Conservation (phyloP, 768 basidiomycete species). For the Lentinula boryana region DNA sequence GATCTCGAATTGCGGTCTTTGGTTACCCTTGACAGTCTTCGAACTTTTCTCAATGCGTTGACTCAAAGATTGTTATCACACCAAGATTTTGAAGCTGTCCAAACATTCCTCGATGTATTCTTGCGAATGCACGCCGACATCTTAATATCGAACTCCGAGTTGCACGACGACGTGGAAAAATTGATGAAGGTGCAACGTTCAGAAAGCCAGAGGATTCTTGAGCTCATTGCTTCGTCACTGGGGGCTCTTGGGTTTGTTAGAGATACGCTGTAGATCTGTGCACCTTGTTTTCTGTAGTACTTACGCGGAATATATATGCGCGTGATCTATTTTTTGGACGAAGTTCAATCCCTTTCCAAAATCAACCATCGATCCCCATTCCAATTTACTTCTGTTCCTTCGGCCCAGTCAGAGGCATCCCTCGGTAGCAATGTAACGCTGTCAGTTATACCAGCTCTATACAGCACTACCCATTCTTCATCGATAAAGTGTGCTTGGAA, state of each 20-base stretch:
- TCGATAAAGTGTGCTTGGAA: background rate
- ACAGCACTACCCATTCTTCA: background rate
- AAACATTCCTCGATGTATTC: slow-evolving; percentile 82
- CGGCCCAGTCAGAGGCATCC: background rate
- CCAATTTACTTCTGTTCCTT: background rate
- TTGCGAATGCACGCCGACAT: slow-evolving; percentile 80
- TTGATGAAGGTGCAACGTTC: slow-evolving; percentile 61
- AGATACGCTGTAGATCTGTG: slow-evolving; percentile 48
- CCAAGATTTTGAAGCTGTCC: slow-evolving; percentile 93
- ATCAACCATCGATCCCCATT: background rate
- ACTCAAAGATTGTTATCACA: slow-evolving; percentile 67
- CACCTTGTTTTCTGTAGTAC: background rate
- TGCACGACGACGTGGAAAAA: slow-evolving; percentile 48
- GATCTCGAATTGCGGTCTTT: slow-evolving; percentile 89
- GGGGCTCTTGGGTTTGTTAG: slow-evolving; percentile 75
- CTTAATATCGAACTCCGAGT: slow-evolving; percentile 64
- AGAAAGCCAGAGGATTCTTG: slow-evolving; percentile 75
- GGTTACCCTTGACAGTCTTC: slow-evolving; percentile 54
- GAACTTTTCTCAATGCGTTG: slow-evolving; percentile 69
- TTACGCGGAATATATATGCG: background rate
- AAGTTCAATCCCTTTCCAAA: background rate
- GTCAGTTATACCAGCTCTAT: background rate
- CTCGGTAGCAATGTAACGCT: background rate
- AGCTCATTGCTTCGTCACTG: slow-evolving; percentile 66
- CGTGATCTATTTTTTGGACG: background rate